Base-by-base conservation (phyloP, 176 grass and related monocot species). In the Metroxylon sagu region DNA sequence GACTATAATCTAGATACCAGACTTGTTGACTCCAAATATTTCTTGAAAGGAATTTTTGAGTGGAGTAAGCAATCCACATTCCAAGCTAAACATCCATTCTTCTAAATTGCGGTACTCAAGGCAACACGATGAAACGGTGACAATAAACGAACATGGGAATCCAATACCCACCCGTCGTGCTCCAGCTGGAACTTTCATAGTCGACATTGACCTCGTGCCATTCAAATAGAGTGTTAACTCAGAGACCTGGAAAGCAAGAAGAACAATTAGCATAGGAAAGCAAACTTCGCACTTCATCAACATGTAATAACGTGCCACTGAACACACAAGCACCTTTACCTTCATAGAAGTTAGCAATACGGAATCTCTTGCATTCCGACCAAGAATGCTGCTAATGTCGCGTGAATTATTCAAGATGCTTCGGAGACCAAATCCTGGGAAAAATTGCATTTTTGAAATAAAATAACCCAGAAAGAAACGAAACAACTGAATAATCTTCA, bases 341-440 rank as follows among this genome's bases (percentile, higher is more conserved):
- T 31, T 39, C 7, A 26, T 31, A 18, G 50, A 35, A 6, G 8
- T 3, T 18, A 14, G 27, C n/a, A 12, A 31, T 5, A 26, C 31
- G 16, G 18, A 31, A 23, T 26, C 16, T 1, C 18, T 23, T 5
- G 27, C 16, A 39, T 68, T 17, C 16, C 39, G 39, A 18, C 29
- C 16, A 68, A 17, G 10, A 4, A 68, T 56, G 52, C 52, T 17
- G 21, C 52, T 48, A 68, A 56, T 43, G 16, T n/a, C 23, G 6
- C 29, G 56, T 43, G 65, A 68, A 19, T 17, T 43, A 55, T 18
- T 68, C 25, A 26, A 12, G 18, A 68, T 56, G 65, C 28, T 68
- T 56, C 29, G 29, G 21, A 18, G 51, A 18, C 53, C 53, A 21
- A 55, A 55, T 14, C 18, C 53, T 55, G 15, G 5, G 3, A 18